These are phyloP conservation scores for Sphagnum fallax DNA, from an alignment of 228 moss, liverwort and hornwort species.

Conservation along the genomic window DNA sequence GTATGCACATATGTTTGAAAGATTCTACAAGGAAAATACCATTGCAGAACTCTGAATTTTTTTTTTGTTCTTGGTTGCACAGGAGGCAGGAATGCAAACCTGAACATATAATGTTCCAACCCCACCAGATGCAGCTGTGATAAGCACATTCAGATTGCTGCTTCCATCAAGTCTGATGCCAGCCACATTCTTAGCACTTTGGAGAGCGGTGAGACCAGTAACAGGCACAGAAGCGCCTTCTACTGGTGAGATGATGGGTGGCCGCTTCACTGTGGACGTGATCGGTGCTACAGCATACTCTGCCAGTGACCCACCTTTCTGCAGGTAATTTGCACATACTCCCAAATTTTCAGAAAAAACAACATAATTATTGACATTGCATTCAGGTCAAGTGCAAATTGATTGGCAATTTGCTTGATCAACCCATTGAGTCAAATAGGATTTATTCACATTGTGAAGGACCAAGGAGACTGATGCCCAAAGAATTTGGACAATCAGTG, in stretches of 20 bases:
- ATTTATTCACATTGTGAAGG: no score
- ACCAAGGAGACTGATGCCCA: no score
- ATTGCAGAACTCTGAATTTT: no score
- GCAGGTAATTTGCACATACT: background rate
- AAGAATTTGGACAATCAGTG: no score
- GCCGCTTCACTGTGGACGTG: slow-evolving; percentile 42
- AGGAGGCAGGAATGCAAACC: slow-evolving; percentile 10
- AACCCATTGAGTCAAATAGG: no score
- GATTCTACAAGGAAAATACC: no score
- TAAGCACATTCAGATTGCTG: slow-evolving; percentile 33
- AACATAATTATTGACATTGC: no score
- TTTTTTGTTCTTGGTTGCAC: no score
- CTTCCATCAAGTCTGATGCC: slow-evolving; percentile 52
- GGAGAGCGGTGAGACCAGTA: slow-evolving; percentile 43
- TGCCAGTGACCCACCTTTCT: slow-evolving; percentile 50
- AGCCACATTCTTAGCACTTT: slow-evolving; percentile 26
- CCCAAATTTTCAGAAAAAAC: no score
- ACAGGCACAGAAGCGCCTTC: slow-evolving; percentile 50
- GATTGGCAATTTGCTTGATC: no score
- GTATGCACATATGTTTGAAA: no score
- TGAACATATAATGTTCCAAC: slow-evolving; percentile 50
- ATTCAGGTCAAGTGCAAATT: no score
- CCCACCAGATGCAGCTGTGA: slow-evolving; percentile 59
- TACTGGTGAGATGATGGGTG: slow-evolving; percentile 28
- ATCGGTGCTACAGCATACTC: slow-evolving; percentile 43